Evolutionary conservation across 2,329 filamentous ascomycete genomes (phyloP).

Genomic region (Talaromyces sp.): DNA sequence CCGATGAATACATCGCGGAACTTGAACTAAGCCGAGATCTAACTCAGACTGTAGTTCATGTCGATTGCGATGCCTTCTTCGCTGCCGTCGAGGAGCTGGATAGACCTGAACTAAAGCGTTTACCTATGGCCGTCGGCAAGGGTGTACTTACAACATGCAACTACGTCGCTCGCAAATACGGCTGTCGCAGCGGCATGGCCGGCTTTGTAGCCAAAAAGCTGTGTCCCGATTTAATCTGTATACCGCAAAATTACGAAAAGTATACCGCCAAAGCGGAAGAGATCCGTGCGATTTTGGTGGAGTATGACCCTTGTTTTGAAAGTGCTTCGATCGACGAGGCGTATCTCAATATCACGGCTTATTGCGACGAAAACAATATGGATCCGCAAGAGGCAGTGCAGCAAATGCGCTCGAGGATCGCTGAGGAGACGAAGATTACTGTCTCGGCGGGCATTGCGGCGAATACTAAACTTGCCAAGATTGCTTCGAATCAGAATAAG

Average conservation of each 20-base stretch:
- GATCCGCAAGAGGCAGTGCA: conserved; percentile 70
- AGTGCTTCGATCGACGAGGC: conserved; percentile 95
- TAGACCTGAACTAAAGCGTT: conserved; percentile 75
- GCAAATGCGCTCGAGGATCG: conserved; percentile 74
- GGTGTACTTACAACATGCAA: conserved; percentile 74
- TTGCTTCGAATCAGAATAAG: conserved; percentile 93
- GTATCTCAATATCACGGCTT: conserved; percentile 90
- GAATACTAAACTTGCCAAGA: conserved; percentile 92
- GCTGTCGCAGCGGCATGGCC: conserved; percentile 92
- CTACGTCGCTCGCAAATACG: conserved; percentile 85
- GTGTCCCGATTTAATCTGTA: conserved; percentile 77
- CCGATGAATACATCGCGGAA: conserved; percentile 76
- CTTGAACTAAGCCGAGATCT: conserved; percentile 78
- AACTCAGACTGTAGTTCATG: conserved; percentile 80
- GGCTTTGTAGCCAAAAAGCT: conserved; percentile 92
- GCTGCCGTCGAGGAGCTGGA: conserved; percentile 87
- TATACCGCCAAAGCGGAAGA: conserved; percentile 89
- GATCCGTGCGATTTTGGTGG: conserved; percentile 73
- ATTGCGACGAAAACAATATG: conserved; percentile 69
- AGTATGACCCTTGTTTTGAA: conserved; percentile 90
- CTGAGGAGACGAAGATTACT: conserved; percentile 75
- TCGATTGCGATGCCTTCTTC: conserved; percentile 98
- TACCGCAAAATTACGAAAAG: conserved; percentile 86
- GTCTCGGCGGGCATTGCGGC: conserved; percentile 92
- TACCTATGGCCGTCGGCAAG: conserved; percentile 88